Base-by-base conservation (phyloP, 2,329 filamentous ascomycete genomes). In the Niveomyces coronatus region DNA sequence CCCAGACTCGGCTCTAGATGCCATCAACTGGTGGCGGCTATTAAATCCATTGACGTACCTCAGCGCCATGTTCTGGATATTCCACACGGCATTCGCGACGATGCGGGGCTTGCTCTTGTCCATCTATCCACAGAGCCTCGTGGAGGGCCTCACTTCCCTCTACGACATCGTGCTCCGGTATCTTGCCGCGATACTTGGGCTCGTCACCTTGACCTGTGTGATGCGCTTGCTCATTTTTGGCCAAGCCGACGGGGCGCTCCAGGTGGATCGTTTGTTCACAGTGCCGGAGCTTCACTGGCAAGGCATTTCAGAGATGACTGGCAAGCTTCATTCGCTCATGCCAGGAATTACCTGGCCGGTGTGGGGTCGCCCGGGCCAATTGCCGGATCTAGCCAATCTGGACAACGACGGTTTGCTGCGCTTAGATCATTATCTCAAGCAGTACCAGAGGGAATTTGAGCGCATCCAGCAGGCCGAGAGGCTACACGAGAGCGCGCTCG, bases 401-500 rank as follows among this genome's bases (percentile, higher is more conserved):
- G 42, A 48, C 5, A 45, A 45, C 11, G 37, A 47, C 4, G 42
- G 49, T 9, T 40, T 39, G 8, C 46, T 45, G 15, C 43, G 46
- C 8, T 37, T 53, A 4, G 46, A 51, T 4, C 42, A 46, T 11
- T 51, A 49, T 30, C 31, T 52, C 17, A 51, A 46, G 27, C 48
- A 49, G 24, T 52, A 58, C 31, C 47, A 54, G 17, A 50, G 52
- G 8, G 54, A 55, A 19, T 44, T 63, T 4, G 45, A 51, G 6
- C 38, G 47, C 5, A 36, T 64, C 31, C 50, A 51, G 15, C 47
- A 53, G 5, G 47, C 55, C 4, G 46, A 45, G 3, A 52, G 55
- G 9, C 47, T 63, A 2, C 61, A 68, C 15, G 49, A 60, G 0
- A 51, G 49, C 3, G 57, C 63, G 0, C 47, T 69, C 5, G 47